These are phyloP conservation scores for Geotrichum reessii DNA, from an alignment of 1,139 yeast genomes.

Conservation along the genomic window DNA sequence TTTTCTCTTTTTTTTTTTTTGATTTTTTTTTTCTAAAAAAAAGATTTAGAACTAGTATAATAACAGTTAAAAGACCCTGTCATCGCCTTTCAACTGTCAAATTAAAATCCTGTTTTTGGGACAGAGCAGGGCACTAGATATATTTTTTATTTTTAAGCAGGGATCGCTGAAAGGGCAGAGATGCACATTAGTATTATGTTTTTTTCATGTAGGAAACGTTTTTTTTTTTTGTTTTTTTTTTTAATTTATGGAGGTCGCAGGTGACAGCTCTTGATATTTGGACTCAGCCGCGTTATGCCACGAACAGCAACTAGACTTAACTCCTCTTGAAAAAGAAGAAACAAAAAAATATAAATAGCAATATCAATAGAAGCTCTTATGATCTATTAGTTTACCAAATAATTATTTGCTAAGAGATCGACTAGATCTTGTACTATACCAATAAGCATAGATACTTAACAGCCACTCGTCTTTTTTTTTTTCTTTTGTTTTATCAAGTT, in stretches of 20 bases:
- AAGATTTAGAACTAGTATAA: too few species aligned
- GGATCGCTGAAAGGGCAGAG: background rate
- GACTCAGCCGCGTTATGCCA: too few species aligned
- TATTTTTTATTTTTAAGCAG: background rate
- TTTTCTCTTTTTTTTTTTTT: too few species aligned
- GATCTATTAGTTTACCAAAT: too few species aligned
- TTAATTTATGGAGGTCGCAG: background rate
- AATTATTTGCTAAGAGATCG: background rate
- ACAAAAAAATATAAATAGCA: too few species aligned
- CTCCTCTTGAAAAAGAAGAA: too few species aligned
- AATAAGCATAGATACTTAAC: background rate
- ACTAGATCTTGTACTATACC: background rate
- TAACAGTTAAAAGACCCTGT: background rate
- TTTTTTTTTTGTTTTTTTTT: too few species aligned
- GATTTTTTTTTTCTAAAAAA: too few species aligned
- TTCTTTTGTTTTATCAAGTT: too few species aligned
- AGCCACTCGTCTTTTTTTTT: background rate
- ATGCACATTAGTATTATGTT: background rate
- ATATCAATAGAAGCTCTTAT: too few species aligned
- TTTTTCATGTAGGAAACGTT: background rate
- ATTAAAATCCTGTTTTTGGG: background rate
- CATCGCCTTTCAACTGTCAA: background rate
- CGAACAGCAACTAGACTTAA: too few species aligned
- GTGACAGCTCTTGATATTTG: too few species aligned
- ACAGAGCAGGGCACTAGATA: background rate